Evolutionary conservation across 768 basidiomycete genomes (phyloP).

Genomic region (Boletus vinaceobasis): DNA sequence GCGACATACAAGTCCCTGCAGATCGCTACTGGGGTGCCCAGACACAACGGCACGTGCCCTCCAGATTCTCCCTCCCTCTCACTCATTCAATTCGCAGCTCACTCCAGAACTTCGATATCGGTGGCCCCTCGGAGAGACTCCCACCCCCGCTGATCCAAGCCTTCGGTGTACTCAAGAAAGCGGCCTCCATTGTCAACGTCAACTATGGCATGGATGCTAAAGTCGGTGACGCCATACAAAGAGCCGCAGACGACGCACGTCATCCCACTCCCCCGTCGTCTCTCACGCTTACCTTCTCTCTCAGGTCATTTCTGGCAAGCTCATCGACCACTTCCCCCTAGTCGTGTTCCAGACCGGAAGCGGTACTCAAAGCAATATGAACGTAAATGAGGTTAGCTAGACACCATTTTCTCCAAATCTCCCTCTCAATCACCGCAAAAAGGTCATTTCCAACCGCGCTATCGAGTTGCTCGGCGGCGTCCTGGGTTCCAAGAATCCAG

Average conservation of each 20-base stretch:
- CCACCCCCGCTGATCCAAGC: slow-evolving; percentile 97
- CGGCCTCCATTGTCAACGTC: slow-evolving; percentile 87
- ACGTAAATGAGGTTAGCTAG: slow-evolving; percentile 80
- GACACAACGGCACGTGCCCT: slow-evolving; percentile 72
- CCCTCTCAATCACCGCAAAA: not conserved
- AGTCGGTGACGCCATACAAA: slow-evolving; percentile 82
- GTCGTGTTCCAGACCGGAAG: slow-evolving; percentile 99
- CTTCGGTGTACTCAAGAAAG: slow-evolving; percentile 96
- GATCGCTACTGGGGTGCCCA: slow-evolving; percentile 98
- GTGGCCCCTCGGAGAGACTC: slow-evolving; percentile 88
- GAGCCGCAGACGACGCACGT: slow-evolving; percentile 89
- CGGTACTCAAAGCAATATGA: slow-evolving; percentile 99
- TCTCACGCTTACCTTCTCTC: slow-evolving; percentile 3
- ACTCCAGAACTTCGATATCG: slow-evolving; percentile 97
- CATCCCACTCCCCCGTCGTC: not conserved
- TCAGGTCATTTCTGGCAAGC: slow-evolving; percentile 93
- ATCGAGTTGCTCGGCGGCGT: slow-evolving; percentile 95
- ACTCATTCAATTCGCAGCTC: slow-evolving; percentile 48
- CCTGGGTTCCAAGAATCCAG: slow-evolving; percentile 93
- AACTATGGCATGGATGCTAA: slow-evolving; percentile 88
- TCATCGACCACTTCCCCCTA: slow-evolving; percentile 93
- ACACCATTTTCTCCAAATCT: not conserved
- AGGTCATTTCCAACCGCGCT: slow-evolving; percentile 98
- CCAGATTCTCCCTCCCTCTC: not conserved
- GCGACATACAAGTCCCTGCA: slow-evolving; percentile 84